Base-by-base conservation (phyloP, 2,329 filamentous ascomycete species). In the Tolypocladium ophioglossoides region DNA sequence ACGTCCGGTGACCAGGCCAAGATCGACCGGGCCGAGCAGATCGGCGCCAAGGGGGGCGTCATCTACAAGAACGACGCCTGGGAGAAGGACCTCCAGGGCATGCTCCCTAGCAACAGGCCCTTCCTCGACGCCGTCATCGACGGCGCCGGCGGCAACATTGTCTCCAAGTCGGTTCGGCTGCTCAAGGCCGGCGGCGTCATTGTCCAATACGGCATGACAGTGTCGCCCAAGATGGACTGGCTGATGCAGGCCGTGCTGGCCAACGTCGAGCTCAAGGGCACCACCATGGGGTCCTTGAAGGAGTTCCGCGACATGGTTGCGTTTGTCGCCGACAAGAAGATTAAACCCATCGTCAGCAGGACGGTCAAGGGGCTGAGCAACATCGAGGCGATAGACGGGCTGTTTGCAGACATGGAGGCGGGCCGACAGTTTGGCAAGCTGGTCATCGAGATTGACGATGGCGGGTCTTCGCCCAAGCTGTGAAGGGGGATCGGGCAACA, bases 261-360 rank as follows among this genome's bases (percentile, higher is more conserved):
- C 69, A 96, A 97, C 64, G 80, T 96, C 52, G 92, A 97, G 61
- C 78, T 97, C 32, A 80, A 81, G 50, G 92, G 94, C 20, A 85
- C 82, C 16, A 96, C 91, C 0, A 96, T 97, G 91, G 92, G 92
- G 0, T 95, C 89, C 32, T 79, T 88, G 47, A 84, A 82, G 65
- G 94, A 97, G 72, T 97, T 96, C 65, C 76, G 76, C n/a, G 89
- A 94, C 24, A 96, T 97, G 90, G 78, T 96, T 7, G 77, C 79
- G 1, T 96, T 96, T 71, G 87, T 96, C 38, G 77, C 77, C 14
- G 72, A 84, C 58, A 83, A 89, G 59, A 80, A 85, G 64, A 84
- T 96, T 57, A 79, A 75, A 53, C 91, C 92, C 0, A 76, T 96
- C 4, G 80, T 97, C 1, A 94, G 87, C 59, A 79, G 86, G 52